phyloP scores from a whole-genome alignment of 2,329 filamentous ascomycete species.

The Trichoderma sp. region DNA sequence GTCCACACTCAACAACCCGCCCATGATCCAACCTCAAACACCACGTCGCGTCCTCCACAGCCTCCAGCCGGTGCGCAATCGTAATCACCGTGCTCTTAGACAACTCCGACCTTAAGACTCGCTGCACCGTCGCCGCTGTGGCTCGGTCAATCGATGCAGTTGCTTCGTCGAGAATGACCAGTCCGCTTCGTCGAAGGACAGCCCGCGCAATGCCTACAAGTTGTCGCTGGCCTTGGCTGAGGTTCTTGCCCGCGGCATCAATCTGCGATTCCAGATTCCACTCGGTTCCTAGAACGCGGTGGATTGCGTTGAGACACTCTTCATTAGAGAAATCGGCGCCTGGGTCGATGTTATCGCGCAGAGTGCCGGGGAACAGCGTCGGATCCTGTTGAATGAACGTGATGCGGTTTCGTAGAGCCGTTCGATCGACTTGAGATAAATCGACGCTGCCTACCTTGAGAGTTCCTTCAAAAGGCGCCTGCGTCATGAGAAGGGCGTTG shows the following conservation, averaged over 20 bases:
- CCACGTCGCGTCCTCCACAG: slow-evolving; percentile 60
- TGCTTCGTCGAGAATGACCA: slow-evolving; percentile 66
- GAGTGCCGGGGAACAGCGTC: slow-evolving; percentile 59
- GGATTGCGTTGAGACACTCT: slow-evolving; percentile 54
- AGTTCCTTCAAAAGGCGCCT: slow-evolving; percentile 52
- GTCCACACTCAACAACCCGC: slow-evolving; percentile 51
- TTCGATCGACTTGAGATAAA: slow-evolving; percentile 55
- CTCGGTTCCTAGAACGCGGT: slow-evolving; percentile 57
- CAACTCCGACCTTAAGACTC: slow-evolving; percentile 57
- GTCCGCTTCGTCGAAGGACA: slow-evolving; percentile 59
- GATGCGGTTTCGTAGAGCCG: slow-evolving; percentile 57
- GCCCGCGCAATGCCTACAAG: slow-evolving; percentile 62
- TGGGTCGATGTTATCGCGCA: slow-evolving; percentile 69
- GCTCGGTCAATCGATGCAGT: slow-evolving; percentile 63
- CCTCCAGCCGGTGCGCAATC: slow-evolving; percentile 66
- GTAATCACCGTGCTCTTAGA: slow-evolving; percentile 61
- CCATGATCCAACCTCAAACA: slow-evolving; percentile 56
- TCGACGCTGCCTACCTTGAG: slow-evolving; percentile 57
- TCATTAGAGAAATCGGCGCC: slow-evolving; percentile 57
- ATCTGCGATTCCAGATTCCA: slow-evolving; percentile 54
- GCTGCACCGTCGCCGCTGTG: slow-evolving; percentile 60
- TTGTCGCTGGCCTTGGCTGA: slow-evolving; percentile 64
- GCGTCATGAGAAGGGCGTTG: slow-evolving; percentile 58
- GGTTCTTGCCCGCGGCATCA: slow-evolving; percentile 61
- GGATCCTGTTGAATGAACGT: slow-evolving; percentile 67